Percentiles rank a stretch among this genome's conserved stretches.
phyloP scores from a whole-genome alignment of 2,329 filamentous ascomycete genomes.

The Nemania serpens region DNA sequence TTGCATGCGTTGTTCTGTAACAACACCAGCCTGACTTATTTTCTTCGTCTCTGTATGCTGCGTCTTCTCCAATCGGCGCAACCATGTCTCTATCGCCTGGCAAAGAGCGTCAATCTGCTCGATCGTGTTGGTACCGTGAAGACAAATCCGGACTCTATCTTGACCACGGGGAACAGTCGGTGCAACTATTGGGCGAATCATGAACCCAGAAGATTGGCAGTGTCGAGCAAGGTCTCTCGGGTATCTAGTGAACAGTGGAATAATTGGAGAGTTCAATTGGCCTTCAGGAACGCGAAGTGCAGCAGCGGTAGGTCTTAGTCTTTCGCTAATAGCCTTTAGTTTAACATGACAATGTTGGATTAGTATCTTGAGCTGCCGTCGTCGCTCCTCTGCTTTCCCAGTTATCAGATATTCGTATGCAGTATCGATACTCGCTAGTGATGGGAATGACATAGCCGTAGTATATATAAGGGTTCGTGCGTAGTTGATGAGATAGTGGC shows the following conservation, averaged over 20 bases:
- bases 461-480: conserved; percentile 77
- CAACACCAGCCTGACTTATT: background rate
- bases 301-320: conserved; percentile 11
- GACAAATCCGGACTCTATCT: conserved; percentile 62
- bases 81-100: conserved; percentile 32
- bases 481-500: conserved; percentile 74
- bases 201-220: conserved; percentile 57
- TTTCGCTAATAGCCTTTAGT: conserved; percentile 43
- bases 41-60: background rate
- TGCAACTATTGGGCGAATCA: conserved; percentile 62
- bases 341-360: conserved; percentile 50
- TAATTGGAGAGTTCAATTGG: conserved; percentile 58
- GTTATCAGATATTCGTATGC: conserved; percentile 40
- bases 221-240: conserved; percentile 57
- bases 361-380: conserved; percentile 48
- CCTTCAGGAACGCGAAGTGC: conserved; percentile 37
- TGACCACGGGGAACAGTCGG: conserved; percentile 62
- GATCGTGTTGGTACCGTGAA: conserved; percentile 62
- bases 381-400: conserved; percentile 39
- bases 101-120: conserved; percentile 58
- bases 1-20: background rate
- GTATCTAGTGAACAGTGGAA: conserved; percentile 57
- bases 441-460: conserved; percentile 67
- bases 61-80: background rate
- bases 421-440: conserved; percentile 42